phyloP scores from a whole-genome alignment of 805 yeast genomes.

The Metschnikowia kunwiensis region DNA sequence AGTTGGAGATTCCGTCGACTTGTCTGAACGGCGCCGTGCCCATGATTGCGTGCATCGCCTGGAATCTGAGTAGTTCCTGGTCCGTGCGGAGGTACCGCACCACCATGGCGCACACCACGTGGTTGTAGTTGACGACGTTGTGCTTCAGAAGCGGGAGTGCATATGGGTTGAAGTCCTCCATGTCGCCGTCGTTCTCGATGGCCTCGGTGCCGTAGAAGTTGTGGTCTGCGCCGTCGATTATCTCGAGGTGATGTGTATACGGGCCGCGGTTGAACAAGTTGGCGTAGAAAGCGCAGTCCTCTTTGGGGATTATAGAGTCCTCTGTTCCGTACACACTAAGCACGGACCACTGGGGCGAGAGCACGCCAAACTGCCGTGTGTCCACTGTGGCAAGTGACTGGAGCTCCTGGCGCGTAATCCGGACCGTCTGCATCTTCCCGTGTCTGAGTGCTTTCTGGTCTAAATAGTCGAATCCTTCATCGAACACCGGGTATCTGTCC shows the following conservation, averaged over 20 bases:
- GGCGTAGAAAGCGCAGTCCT: slow-evolving; percentile 59
- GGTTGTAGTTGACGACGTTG: slow-evolving; percentile 55
- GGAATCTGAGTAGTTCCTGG: slow-evolving; percentile 54
- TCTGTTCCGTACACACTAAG: slow-evolving; percentile 67
- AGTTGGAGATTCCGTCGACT: slow-evolving; percentile 67
- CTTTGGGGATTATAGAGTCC: slow-evolving; percentile 64
- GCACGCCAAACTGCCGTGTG: slow-evolving; percentile 36
- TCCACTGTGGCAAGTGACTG: slow-evolving; percentile 48
- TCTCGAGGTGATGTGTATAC: slow-evolving; percentile 44
- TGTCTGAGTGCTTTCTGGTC: slow-evolving; percentile 44
- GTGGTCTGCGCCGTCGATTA: slow-evolving; percentile 75
- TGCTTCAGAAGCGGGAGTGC: slow-evolving; percentile 44
- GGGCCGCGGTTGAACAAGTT: slow-evolving; percentile 55
- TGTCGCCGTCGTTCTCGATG: slow-evolving; percentile 33
- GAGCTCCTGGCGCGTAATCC: slow-evolving; percentile 51
- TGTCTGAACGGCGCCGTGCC: slow-evolving; percentile 51
- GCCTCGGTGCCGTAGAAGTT: slow-evolving; percentile 59
- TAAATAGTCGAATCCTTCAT: slow-evolving; percentile 19
- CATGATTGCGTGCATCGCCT: slow-evolving; percentile 30
- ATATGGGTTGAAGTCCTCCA: slow-evolving; percentile 34
- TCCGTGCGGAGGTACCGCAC: slow-evolving; percentile 46
- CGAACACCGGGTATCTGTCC: slow-evolving; percentile 33
- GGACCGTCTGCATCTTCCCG: slow-evolving; percentile 44
- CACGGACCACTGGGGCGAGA: slow-evolving; percentile 49
- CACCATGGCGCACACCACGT: slow-evolving; percentile 48